Percentiles rank a stretch among this genome's conserved stretches.
phyloP scores from a whole-genome alignment of 495 filamentous ascomycete genomes.

The Podospora didyma region DNA sequence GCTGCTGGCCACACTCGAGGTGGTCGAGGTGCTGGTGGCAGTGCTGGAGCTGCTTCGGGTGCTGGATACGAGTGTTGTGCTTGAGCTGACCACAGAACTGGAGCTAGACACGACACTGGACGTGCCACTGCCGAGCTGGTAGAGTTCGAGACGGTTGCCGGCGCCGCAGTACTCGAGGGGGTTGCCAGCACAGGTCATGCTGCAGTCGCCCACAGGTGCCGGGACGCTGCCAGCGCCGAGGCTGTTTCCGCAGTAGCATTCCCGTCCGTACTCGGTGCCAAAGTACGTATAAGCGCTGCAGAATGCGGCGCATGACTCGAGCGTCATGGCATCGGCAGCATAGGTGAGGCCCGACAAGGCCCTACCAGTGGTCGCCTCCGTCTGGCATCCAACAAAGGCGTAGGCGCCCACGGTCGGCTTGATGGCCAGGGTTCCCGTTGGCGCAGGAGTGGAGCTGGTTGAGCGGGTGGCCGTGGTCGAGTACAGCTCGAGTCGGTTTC shows the following conservation, averaged over 20 bases:
- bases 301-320: constrained; percentile 37
- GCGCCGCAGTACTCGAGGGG: constrained; percentile 39
- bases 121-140: constrained; percentile 16
- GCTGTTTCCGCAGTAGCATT: constrained; percentile 38
- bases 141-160: constrained; percentile 39
- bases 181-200: constrained; percentile 39
- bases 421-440: constrained; percentile 30
- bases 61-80: too few species aligned
- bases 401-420: constrained; percentile 36
- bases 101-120: background rate
- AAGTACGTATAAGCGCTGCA: constrained; percentile 38
- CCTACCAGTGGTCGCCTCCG: constrained; percentile 31
- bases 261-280: constrained; percentile 38
- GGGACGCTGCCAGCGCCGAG: constrained; percentile 27
- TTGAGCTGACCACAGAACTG: background rate
- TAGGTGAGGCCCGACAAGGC: constrained; percentile 23
- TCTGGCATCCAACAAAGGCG: constrained; percentile 40
- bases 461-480: constrained; percentile 36
- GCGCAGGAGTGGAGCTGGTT: constrained; percentile 21
- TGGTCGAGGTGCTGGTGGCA: background rate
- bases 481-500: constrained; percentile 44
- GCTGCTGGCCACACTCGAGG: background rate
- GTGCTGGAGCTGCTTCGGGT: too few species aligned
- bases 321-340: constrained; percentile 35
- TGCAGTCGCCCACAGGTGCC: constrained; percentile 32